Base-by-base conservation (phyloP, 2,329 filamentous ascomycete species). In the Aspergillus thermomutatus region DNA sequence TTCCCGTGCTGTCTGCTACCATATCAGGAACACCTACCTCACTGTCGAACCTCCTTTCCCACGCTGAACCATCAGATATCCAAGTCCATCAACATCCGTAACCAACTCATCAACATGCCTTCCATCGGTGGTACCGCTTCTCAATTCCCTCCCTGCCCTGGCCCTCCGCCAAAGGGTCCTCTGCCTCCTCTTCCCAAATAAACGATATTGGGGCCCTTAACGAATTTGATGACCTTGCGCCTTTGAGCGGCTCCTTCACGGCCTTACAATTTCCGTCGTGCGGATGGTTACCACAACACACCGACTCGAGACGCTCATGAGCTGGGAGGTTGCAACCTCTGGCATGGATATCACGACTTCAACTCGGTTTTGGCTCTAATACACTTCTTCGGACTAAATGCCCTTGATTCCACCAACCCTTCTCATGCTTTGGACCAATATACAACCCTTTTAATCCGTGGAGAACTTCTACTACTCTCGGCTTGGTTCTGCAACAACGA, bases 131-230 rank as follows among this genome's bases (percentile, higher is more conserved):
- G 67, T 51, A 59, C 66, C 54, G 56, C 63, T 47, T 70, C 70
- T 66, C 69, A 72, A 52, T 73, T 74, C 61, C 72, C 72, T 69
- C 72, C 72, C 53, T 74, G 72, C 66, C 72, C 72, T 4, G 72
- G 72, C 41, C 72, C 72, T 63, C 72, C 72, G 53, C 72, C 72
- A 52, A 72, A 72, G 70, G 72, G 72, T 52, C 72, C 72, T 68
- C 66, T 74, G 27, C 72, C 72, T 64, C 72, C 72, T 54, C 65
- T 74, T 59, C 72, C 72, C 37, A 74, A 74, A 66, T 74, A 73
- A 70, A 64, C 49, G 41, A 47, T 41, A 45, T 27, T 52, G 56
- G 50, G 55, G 50, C 55, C 58, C 52, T 59, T 62, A 64, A 72
- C 65, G 69, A 72, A 65, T 57, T 59, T 70, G 65, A 72, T 64